phyloP scores from a whole-genome alignment of 2,329 filamentous ascomycete species.

The Aspergillus fijiensis region DNA sequence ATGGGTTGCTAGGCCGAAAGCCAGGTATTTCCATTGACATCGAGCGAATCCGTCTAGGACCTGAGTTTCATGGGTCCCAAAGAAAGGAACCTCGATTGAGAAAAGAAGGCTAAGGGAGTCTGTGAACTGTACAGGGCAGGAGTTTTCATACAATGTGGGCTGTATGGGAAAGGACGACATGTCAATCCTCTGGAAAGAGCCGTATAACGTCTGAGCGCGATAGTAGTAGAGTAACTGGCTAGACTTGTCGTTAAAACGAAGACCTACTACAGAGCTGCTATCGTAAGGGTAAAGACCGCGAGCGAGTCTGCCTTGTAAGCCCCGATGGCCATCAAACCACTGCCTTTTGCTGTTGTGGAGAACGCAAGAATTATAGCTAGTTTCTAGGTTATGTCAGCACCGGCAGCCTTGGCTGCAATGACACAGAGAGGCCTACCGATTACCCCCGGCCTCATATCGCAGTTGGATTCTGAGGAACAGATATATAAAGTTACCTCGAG shows the following conservation, averaged over 20 bases:
- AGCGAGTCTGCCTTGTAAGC: slow-evolving; percentile 1
- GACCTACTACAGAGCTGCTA: slow-evolving; percentile 27
- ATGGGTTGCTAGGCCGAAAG: slow-evolving; percentile 39
- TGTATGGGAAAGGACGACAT: slow-evolving; percentile 8
- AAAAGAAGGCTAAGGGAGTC: slow-evolving; percentile 31
- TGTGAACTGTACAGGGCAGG: slow-evolving; percentile 26
- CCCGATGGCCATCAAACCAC: background rate
- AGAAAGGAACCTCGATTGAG: slow-evolving; percentile 43
- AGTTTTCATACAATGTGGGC: slow-evolving; percentile 25
- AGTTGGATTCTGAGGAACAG: slow-evolving; percentile 7
- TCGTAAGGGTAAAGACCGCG: background rate
- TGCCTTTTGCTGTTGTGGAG: slow-evolving; percentile 19
- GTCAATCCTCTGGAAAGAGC: slow-evolving; percentile 34
- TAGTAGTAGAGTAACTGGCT: slow-evolving; percentile 39
- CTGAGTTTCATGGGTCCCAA: slow-evolving; percentile 33
- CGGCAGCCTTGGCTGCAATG: background rate
- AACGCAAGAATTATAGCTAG: slow-evolving; percentile 19
- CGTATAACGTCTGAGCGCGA: slow-evolving; percentile 34
- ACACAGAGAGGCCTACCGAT: slow-evolving; percentile 21
- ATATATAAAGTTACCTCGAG: slow-evolving; percentile 35
- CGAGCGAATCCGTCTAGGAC: slow-evolving; percentile 10
- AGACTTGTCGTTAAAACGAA: slow-evolving; percentile 39
- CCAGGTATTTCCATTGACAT: slow-evolving; percentile 43
- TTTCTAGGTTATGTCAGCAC: slow-evolving; percentile 19
- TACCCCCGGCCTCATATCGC: slow-evolving; percentile 10